Evolutionary conservation across 1,139 yeast species (phyloP), one percentile per base, ranked within the genome.

Genomic region (Sugiyamaella neomexicana): DNA sequence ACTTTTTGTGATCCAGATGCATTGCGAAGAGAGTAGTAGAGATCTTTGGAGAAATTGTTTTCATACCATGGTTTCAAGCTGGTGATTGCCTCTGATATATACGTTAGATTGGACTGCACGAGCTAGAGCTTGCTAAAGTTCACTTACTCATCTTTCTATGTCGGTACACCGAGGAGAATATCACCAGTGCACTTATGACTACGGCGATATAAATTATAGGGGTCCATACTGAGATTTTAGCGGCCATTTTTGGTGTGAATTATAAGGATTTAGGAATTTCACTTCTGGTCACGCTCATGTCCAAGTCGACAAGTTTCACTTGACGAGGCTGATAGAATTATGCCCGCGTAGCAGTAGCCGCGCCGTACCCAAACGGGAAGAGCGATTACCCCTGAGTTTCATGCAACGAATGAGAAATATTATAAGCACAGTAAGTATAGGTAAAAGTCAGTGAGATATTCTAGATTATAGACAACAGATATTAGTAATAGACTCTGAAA

Each of bases 181-280:
- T 72, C 42, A 83, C 75, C 58, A 91, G 78, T n/a, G 93, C 80
- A 2, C 89, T 68, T 47, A 90, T 68, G 59, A 93, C 73, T 29
- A 90, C 80, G 5, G 80, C 84, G 56, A 89, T 85, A 68, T 93
- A 93, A 46, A 88, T 74, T 56, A 93, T 70, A 29, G 99, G 98
- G 13, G 96, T 89, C 68, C 80, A 82, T 39, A 91, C 81, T n/a
- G 97, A 88, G 60, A 90, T 81, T 61, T 60, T 58, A 50, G 65
- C 67, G 23, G 69, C 70, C 72, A 69, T 71, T 50, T 50, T 20
- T 31, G 16, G 15, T 29, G 36, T 13, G 34, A 13, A 36, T 45
- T n/a, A n/a, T n/a, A n/a, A n/a, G n/a, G n/a, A n/a, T n/a, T n/a
- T n/a, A n/a, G n/a, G n/a, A n/a, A n/a, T n/a, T n/a, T n/a, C n/a